Evolutionary conservation across 805 yeast species (phyloP), one percentile per base, ranked within the genome.

Genomic region (Ogataea glucozyma): DNA sequence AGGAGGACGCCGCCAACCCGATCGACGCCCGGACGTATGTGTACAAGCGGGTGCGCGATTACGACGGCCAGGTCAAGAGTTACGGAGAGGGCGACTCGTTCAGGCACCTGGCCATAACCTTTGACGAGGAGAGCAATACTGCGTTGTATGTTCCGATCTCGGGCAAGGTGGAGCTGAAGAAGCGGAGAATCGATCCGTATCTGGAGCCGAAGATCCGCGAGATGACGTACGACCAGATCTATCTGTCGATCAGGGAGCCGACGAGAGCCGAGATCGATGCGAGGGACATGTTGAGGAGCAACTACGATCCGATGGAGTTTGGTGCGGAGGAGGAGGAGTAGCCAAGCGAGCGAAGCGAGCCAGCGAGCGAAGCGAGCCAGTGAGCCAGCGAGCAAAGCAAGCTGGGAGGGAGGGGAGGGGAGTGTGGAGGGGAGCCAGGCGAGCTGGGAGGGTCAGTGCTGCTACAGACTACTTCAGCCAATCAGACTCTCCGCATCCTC

Each of bases 131-230:
- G 35, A 65, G 77, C 23, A 66, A 70, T 19, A 71, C 78, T 7
- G 95, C 88, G 3, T 77, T 75, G 54, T 93, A 85, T 61, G 79
- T 85, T 46, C 96, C 97, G 7, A 69, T 91, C 13, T 70, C 76
- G 11, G 88, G 90, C 26, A 81, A 83, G 53, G 74, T 88, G 31
- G 93, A 84, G 52, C 78, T 93, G 60, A 88, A 86, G 69, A 84
- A 91, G 61, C 81, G 95, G 61, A 80, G 97, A 64, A 79, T 88
- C 11, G 83, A 79, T 27, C 72, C 79, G 35, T 75, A 71, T 41
- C 66, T 79, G 50, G 76, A 75, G 50, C 75, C 78, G 24, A 74
- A 75, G 39, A 72, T 81, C 43, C 73, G 73, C 43, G 80, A 75
- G 23, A 66, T 76, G 41, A 79, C 85, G 18, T 65, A 75, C 47